These are phyloP conservation scores for Galeopsis tetrahit DNA, from an alignment of 257 asterid genomes.

Conservation along the genomic window DNA sequence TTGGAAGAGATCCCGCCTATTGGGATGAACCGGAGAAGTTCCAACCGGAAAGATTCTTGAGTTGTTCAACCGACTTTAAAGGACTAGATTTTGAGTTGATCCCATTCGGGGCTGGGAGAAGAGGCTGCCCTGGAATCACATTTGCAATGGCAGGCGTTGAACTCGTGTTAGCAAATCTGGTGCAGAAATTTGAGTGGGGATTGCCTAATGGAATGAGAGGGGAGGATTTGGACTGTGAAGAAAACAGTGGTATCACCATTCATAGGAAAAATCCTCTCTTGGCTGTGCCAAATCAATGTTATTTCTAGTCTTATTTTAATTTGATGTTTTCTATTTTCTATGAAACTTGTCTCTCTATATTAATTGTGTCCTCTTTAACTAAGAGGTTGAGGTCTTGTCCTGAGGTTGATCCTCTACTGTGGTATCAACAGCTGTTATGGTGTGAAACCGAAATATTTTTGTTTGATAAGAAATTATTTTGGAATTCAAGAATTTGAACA, in stretches of 20 bases:
- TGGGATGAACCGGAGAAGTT: neutral
- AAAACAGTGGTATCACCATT: conserved; percentile 23
- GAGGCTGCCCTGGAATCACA: conserved; percentile 37
- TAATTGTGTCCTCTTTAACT: too few relatives aligned
- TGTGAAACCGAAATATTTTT: too few relatives aligned
- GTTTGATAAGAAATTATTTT: too few relatives aligned
- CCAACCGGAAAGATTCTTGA: neutral
- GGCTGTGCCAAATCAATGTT: conserved; percentile 17
- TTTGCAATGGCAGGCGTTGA: conserved; percentile 25
- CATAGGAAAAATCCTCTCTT: conserved; percentile 26
- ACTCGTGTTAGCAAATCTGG: neutral
- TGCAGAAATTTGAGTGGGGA: conserved; percentile 35
- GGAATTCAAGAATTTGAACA: too few relatives aligned
- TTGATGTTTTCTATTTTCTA: too few relatives aligned
- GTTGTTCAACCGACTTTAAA: neutral
- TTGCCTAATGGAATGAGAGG: conserved; percentile 33
- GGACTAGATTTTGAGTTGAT: conserved; percentile 18
- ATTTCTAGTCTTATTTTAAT: neutral
- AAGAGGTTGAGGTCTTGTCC: too few relatives aligned
- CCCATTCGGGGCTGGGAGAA: conserved; percentile 43
- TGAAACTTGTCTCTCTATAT: too few relatives aligned
- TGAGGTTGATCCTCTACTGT: too few relatives aligned
- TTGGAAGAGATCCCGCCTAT: neutral
- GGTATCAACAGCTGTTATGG: too few relatives aligned
- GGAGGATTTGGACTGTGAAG: conserved; percentile 36